Evolutionary conservation across 2,329 filamentous ascomycete species (phyloP).

Genomic region (Xylariaceae sp.): DNA sequence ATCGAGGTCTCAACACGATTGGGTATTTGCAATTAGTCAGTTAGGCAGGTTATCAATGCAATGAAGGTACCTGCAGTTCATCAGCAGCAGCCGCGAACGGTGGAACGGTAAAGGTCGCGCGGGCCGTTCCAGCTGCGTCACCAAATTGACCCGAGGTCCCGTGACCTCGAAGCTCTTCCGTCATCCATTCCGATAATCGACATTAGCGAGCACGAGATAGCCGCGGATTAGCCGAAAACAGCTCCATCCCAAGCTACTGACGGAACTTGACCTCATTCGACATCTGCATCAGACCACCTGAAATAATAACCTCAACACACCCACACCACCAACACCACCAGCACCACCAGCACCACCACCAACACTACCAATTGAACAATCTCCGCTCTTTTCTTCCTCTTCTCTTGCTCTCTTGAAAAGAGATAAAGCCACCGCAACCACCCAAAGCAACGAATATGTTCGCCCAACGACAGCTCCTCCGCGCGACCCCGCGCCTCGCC

Average conservation of each 20-base stretch:
- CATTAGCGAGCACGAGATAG: conserved; percentile 4
- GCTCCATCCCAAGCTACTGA: conserved; percentile 8
- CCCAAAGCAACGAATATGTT: conserved; percentile 54
- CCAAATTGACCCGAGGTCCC: conserved; percentile 36
- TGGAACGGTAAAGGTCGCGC: conserved; percentile 31
- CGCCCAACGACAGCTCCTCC: conserved; percentile 63
- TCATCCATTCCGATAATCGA: too few species aligned
- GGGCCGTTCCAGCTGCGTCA: conserved; percentile 23
- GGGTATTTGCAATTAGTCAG: neutral
- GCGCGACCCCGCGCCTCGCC: conserved; percentile 64
- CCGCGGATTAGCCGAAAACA: conserved; percentile 34
- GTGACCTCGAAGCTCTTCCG: conserved; percentile 21
- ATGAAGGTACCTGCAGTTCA: too few species aligned
- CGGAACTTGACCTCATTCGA: conserved; percentile 34
- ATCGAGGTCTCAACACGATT: neutral
- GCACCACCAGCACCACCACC: conserved; percentile 20
- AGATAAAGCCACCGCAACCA: conserved; percentile 1
- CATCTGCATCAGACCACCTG: conserved; percentile 23
- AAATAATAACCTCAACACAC: too few species aligned
- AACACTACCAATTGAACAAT: conserved; percentile 59
- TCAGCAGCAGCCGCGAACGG: neutral
- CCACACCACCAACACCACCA: neutral
- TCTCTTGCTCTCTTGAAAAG: conserved; percentile 1
- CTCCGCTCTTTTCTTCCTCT: too few species aligned
- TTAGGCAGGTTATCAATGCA: neutral